phyloP scores from a whole-genome alignment of 2,329 filamentous ascomycete genomes.

The Verticillium klebahnii region DNA sequence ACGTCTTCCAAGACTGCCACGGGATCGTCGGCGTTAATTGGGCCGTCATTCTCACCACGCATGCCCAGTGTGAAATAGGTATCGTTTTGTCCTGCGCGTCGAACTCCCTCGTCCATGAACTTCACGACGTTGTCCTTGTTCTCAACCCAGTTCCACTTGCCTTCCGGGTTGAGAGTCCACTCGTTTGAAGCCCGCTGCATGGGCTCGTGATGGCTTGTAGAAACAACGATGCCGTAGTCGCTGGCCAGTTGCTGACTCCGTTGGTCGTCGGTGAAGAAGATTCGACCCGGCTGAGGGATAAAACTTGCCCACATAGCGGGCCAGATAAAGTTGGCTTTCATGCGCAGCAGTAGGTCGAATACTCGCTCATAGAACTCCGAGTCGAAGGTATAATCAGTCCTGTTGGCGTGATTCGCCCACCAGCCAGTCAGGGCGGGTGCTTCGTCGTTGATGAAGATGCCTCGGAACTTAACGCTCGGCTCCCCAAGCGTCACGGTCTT shows the following conservation, averaged over 20 bases:
- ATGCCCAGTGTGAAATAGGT: slow-evolving; percentile 65
- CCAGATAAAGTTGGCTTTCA: slow-evolving; percentile 68
- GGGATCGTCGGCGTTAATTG: slow-evolving; percentile 46
- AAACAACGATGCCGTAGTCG: slow-evolving; percentile 64
- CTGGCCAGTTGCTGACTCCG: slow-evolving; percentile 62
- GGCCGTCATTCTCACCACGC: slow-evolving; percentile 61
- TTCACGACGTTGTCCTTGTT: slow-evolving; percentile 61
- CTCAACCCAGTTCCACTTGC: slow-evolving; percentile 60
- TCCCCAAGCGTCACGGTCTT: slow-evolving; percentile 32
- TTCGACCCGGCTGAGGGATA: slow-evolving; percentile 52
- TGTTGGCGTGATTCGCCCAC: slow-evolving; percentile 5
- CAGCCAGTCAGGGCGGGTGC: slow-evolving; percentile 19
- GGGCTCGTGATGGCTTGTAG: slow-evolving; percentile 65
- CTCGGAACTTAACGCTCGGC: slow-evolving; percentile 55
- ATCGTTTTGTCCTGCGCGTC: slow-evolving; percentile 43
- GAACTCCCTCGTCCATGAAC: slow-evolving; percentile 59
- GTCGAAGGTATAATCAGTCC: slow-evolving; percentile 17
- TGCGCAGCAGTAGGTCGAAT: slow-evolving; percentile 62
- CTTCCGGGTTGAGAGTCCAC: slow-evolving; percentile 42
- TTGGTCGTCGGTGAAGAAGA: slow-evolving; percentile 65
- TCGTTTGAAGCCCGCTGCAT: slow-evolving; percentile 54
- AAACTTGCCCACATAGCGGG: slow-evolving; percentile 36
- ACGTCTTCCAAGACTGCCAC: slow-evolving; percentile 53
- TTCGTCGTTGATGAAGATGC: slow-evolving; percentile 58
- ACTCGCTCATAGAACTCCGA: slow-evolving; percentile 60